Conservation (phyloP, 495 filamentous ascomycete species). For the Penicillium riverlandense region DNA sequence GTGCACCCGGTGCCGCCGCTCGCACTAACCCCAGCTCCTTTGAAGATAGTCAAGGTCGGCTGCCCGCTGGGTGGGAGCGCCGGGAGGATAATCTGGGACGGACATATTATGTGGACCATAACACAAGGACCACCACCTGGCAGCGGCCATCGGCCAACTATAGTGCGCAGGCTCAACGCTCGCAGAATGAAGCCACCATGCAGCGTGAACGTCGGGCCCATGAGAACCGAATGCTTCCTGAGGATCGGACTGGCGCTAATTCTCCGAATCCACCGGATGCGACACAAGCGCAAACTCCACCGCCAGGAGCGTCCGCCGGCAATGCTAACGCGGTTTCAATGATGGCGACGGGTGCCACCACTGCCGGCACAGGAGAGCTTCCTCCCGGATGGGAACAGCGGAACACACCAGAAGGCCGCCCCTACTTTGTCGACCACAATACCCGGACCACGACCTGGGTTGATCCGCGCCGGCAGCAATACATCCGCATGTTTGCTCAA, state of each 20-base stretch:
- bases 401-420: constrained; percentile 85
- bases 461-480: constrained; percentile 95
- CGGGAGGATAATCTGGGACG: constrained; percentile 92
- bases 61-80: constrained; percentile 93
- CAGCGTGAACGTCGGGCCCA: constrained; percentile 87
- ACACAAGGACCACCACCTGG: constrained; percentile 95
- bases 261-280: constrained; percentile 73
- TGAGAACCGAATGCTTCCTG: constrained; percentile 90
- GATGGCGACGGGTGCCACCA: constrained; percentile 93
- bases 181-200: constrained; percentile 77
- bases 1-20: constrained; percentile 32
- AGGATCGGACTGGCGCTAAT: constrained; percentile 89
- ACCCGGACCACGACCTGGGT: constrained; percentile 98
- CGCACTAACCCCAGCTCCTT: constrained; percentile 75
- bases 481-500: constrained; percentile 93
- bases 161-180: constrained; percentile 69
- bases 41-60: constrained; percentile 85
- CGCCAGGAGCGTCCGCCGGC: constrained; percentile 33
- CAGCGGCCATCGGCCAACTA: constrained; percentile 76
- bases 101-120: constrained; percentile 99
- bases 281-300: constrained; percentile 44
- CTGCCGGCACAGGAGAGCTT: constrained; percentile 88
- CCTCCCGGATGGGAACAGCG: constrained; percentile 95
- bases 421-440: constrained; percentile 99
- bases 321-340: constrained; percentile 61